These are phyloP conservation scores for Galerina sulciceps DNA, from an alignment of 768 basidiomycete species.

Conservation along the genomic window DNA sequence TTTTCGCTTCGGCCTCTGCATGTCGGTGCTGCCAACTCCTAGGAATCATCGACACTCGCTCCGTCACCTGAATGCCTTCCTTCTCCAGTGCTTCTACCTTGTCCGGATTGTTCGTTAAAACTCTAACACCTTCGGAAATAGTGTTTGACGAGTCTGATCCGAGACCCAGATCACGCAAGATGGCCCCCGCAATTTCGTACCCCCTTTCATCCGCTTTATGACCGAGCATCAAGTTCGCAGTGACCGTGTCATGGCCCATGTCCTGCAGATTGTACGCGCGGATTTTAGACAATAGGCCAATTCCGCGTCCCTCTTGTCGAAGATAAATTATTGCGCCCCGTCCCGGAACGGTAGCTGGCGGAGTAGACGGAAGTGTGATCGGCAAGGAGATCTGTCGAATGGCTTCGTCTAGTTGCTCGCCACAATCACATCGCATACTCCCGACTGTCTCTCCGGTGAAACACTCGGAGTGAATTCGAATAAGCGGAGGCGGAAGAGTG, in stretches of 20 bases:
- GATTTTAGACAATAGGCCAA: conserved; percentile 94
- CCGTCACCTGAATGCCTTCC: conserved; percentile 80
- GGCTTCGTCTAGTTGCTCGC: conserved; percentile 98
- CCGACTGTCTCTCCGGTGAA: conserved; percentile 99
- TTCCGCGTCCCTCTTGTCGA: conserved; percentile 96
- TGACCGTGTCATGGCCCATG: conserved; percentile 97
- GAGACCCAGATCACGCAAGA: conserved; percentile 85
- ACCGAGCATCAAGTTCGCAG: conserved; percentile 94
- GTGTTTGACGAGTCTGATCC: conserved; percentile 44
- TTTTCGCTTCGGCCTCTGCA: conserved; percentile 32
- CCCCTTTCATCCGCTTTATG: conserved; percentile 93
- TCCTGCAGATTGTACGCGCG: conserved; percentile 98
- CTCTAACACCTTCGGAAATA: conserved; percentile 60
- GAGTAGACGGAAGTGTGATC: conserved; percentile 47
- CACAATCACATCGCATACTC: conserved; percentile 98
- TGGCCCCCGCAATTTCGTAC: conserved; percentile 91
- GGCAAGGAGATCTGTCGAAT: conserved; percentile 85
- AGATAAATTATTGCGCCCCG: conserved; percentile 94
- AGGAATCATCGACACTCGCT: conserved; percentile 95
- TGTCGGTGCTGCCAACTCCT: conserved; percentile 74
- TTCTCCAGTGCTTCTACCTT: conserved; percentile 87
- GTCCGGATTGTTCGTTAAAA: conserved; percentile 98
- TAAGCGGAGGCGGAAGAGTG: conserved; percentile 72
- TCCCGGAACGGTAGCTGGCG: conserved; percentile 62
- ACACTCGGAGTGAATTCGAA: conserved; percentile 98